Conservation (phyloP, 352 stramenopile genomes). For the Pythium chondricola region DNA sequence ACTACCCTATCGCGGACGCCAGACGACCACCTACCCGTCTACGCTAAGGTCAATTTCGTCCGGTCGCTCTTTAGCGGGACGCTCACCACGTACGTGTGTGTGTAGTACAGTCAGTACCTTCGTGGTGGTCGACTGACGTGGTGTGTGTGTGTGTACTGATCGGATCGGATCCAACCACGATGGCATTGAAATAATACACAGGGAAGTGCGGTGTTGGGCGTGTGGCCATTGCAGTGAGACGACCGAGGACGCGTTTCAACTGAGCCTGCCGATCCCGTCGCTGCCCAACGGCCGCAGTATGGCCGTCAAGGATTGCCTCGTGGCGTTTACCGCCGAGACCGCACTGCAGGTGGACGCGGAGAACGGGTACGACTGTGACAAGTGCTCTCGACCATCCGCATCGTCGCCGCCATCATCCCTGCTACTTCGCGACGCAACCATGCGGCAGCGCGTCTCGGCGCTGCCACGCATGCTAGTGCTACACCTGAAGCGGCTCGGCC, state of each 20-base stretch:
- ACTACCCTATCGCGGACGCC: slow-evolving; percentile 13
- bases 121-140: no score
- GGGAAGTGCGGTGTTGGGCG: slow-evolving; percentile 34
- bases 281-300: slow-evolving; percentile 9
- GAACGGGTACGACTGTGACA: slow-evolving; percentile 70
- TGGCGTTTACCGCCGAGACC: slow-evolving; percentile 43
- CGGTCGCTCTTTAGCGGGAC: slow-evolving; percentile 49
- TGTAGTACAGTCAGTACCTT: no score
- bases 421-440: slow-evolving; percentile 38
- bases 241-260: slow-evolving; percentile 50
- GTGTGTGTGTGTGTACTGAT: no score
- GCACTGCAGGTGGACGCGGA: slow-evolving; percentile 38
- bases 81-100: slow-evolving; percentile 45
- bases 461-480: slow-evolving; percentile 55
- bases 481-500: slow-evolving; percentile 58
- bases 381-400: slow-evolving; percentile 38
- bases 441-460: slow-evolving; percentile 44
- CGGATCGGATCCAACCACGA: no score
- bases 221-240: slow-evolving; percentile 50
- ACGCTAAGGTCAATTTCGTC: slow-evolving; percentile 53
- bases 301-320: slow-evolving; percentile 31
- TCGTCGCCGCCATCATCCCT: slow-evolving; percentile 6
- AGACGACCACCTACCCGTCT: no score
- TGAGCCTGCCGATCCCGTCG: slow-evolving; percentile 48
- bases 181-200: no score